Conservation (phyloP, 2,329 filamentous ascomycete species). For the Teratosphaeria nubilosa region DNA sequence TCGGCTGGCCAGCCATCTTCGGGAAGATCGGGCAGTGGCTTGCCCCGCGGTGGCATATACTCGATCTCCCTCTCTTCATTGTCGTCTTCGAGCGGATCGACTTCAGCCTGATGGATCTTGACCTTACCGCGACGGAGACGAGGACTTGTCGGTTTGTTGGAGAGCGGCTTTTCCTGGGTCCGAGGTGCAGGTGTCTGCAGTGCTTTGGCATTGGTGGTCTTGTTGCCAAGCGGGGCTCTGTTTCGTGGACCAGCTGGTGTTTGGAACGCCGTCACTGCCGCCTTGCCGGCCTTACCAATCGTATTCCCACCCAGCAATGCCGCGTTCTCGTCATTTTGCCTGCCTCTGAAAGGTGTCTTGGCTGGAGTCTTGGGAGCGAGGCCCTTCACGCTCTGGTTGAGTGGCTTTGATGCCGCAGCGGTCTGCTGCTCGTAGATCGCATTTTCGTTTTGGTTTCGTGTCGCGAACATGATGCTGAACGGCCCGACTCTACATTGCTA, state of each 20-base stretch:
- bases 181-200: slow-evolving; percentile 51
- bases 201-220: slow-evolving; percentile 90
- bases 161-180: slow-evolving; percentile 38
- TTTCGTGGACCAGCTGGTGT: slow-evolving; percentile 74
- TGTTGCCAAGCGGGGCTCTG: slow-evolving; percentile 78
- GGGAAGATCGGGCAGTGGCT: slow-evolving; percentile 29
- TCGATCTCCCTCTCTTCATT: slow-evolving; percentile 65
- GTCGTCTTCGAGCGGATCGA: slow-evolving; percentile 21
- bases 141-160: slow-evolving; percentile 44
- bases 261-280: slow-evolving; percentile 55
- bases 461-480: slow-evolving; percentile 56
- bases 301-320: slow-evolving; percentile 51
- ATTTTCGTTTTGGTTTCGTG: slow-evolving; percentile 76
- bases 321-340: slow-evolving; percentile 76
- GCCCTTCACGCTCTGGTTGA: slow-evolving; percentile 54
- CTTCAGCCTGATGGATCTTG: slow-evolving; percentile 53
- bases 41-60: slow-evolving; percentile 71
- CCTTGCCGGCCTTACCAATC: slow-evolving; percentile 41
- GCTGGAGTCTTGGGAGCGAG: slow-evolving; percentile 70
- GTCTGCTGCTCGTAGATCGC: slow-evolving; percentile 65
- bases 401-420: slow-evolving; percentile 58
- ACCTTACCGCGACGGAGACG: slow-evolving; percentile 45
- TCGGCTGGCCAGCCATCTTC: slow-evolving; percentile 21
- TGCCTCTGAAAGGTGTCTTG: slow-evolving; percentile 67
- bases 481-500: neutral